A percentile compares a stretch with the other conserved stretches of the same genome.
Conservation (phyloP, 345 rosid species). For the Corchorus capsularis region DNA sequence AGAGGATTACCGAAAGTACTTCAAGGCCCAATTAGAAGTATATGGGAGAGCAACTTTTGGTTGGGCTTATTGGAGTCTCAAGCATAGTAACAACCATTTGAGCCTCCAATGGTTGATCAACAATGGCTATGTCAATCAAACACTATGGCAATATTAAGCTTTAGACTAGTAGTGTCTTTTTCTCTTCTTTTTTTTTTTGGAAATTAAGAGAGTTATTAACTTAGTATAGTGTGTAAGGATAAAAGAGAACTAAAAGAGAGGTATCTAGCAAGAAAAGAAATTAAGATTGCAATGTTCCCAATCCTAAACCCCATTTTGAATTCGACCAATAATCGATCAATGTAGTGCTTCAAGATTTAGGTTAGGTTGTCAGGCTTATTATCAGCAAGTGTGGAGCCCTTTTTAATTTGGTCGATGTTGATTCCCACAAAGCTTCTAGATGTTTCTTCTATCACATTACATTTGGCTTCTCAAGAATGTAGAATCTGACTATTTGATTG, state of each 20-base stretch:
- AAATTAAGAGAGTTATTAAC: too few species aligned
- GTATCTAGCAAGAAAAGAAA: too few species aligned
- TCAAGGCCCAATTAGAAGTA: constrained; percentile 48
- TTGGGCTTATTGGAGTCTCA: constrained; percentile 72
- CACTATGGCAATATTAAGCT: constrained; percentile 27
- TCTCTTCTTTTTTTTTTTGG: too few species aligned
- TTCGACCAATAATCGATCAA: too few species aligned
- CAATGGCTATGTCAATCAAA: constrained; percentile 35
- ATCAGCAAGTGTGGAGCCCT: neutral
- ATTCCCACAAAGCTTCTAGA: neutral
- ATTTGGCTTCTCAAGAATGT: neutral
- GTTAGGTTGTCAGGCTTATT: neutral
- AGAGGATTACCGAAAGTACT: constrained; percentile 52
- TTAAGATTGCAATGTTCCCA: too few species aligned
- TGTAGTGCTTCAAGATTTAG: too few species aligned
- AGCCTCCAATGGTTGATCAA: constrained; percentile 65
- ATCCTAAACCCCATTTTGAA: too few species aligned
- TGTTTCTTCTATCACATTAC: neutral
- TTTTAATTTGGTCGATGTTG: neutral
- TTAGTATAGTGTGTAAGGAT: too few species aligned
- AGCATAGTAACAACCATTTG: constrained; percentile 47
- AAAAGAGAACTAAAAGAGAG: too few species aligned
- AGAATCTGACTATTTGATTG: neutral
- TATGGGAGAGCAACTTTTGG: constrained; percentile 61
- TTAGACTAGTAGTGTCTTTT: constrained; percentile 8